Conservation (phyloP, 495 filamentous ascomycete species). For the Hyaloscypha hepaticicola region DNA sequence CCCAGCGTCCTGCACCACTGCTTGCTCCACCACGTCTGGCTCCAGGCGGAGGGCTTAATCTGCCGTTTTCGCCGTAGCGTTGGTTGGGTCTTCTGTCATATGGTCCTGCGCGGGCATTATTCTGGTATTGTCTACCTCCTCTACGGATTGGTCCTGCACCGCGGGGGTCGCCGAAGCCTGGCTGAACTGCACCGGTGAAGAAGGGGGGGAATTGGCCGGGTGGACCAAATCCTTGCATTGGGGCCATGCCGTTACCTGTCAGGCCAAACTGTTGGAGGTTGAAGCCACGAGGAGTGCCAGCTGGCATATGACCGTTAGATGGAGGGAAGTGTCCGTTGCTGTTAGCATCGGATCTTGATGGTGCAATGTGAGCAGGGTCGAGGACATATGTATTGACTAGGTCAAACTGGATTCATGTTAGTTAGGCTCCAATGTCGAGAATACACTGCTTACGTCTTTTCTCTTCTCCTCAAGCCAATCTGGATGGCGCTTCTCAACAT, state of each 20-base stretch:
- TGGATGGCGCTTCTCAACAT: constrained; percentile 90
- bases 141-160: constrained; percentile 46
- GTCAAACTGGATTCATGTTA: constrained; percentile 56
- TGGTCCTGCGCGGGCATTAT: constrained; percentile 28
- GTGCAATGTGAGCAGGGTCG: constrained; percentile 89
- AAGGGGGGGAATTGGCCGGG: constrained; percentile 47
- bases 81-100: constrained; percentile 36
- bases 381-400: constrained; percentile 92
- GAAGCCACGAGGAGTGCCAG: constrained; percentile 92
- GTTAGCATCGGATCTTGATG: constrained; percentile 91
- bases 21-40: constrained; percentile 39
- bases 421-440: constrained; percentile 17
- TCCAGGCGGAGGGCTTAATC: constrained; percentile 34
- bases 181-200: constrained; percentile 53
- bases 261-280: constrained; percentile 66
- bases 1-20: constrained; percentile 56
- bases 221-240: constrained; percentile 50
- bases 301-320: constrained; percentile 63
- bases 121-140: constrained; percentile 35
- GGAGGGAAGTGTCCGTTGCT: constrained; percentile 94
- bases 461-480: constrained; percentile 84
- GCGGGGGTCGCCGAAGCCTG: constrained; percentile 43
- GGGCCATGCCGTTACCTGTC: constrained; percentile 50
- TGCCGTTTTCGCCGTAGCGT: constrained; percentile 32
- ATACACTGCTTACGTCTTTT: constrained; percentile 65